phyloP scores from a whole-genome alignment of 305 asterid genomes.

The Fraxinus ornus region DNA sequence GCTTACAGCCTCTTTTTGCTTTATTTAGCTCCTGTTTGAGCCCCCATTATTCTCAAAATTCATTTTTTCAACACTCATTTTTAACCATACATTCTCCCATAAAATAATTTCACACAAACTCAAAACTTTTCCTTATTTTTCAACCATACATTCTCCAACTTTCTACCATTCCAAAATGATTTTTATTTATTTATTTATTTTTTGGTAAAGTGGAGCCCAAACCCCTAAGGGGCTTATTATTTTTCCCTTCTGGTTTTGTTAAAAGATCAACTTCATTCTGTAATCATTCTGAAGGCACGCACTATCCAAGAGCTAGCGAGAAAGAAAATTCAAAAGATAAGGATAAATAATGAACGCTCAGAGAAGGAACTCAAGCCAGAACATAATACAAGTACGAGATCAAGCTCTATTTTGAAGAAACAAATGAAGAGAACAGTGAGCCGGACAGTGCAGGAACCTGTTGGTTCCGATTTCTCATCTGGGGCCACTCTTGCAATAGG shows the following conservation, averaged over 20 bases:
- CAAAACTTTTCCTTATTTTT: not conserved
- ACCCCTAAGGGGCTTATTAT: not conserved
- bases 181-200: no score
- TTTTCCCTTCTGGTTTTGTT: conserved; percentile 6
- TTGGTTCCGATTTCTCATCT: conserved; percentile 86
- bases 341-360: conserved; percentile 39
- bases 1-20: not conserved
- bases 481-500: conserved; percentile 75
- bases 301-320: conserved; percentile 84
- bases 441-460: conserved; percentile 62
- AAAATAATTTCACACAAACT: not conserved
- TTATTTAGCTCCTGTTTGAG: not conserved
- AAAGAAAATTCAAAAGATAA: conserved; percentile 66
- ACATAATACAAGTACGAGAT: conserved; percentile 44
- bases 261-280: conserved; percentile 12
- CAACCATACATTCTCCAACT: not conserved
- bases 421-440: conserved; percentile 47
- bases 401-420: conserved; percentile 52
- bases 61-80: not conserved
- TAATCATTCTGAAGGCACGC: conserved; percentile 64
- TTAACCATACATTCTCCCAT: not conserved
- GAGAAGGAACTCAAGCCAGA: conserved; percentile 69
- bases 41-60: not conserved
- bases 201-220: not conserved
- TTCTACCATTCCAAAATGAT: not conserved